Percentiles rank a stretch among this genome's conserved stretches.
Evolutionary conservation across 2,329 filamentous ascomycete species (phyloP).

Genomic region (Madurella fahalii): DNA sequence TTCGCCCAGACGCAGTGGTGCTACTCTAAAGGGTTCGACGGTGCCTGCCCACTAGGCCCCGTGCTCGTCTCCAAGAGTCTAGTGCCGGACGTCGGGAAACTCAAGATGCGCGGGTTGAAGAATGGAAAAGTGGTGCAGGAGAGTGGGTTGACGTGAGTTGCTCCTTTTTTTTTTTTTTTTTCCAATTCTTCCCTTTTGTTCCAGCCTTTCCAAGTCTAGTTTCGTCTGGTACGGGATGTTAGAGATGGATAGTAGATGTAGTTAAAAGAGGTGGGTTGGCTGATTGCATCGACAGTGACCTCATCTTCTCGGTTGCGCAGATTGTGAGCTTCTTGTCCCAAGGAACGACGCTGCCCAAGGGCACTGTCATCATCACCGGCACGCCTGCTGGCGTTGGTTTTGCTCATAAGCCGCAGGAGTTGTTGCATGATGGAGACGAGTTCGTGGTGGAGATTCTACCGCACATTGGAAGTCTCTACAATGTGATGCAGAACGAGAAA

Average conservation of each 20-base stretch:
- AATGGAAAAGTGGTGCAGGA: constrained; percentile 51
- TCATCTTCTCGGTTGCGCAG: constrained; percentile 50
- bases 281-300: constrained; percentile 36
- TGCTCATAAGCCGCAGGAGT: constrained; percentile 35
- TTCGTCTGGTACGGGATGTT: too few species aligned
- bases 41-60: constrained; percentile 51
- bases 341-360: constrained; percentile 39
- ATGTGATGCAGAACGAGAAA: constrained; percentile 36
- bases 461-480: constrained; percentile 42
- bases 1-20: constrained; percentile 52
- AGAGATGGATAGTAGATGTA: too few species aligned
- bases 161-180: constrained; percentile 18
- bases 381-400: constrained; percentile 41
- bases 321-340: constrained; percentile 42
- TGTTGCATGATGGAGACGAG: constrained; percentile 38
- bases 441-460: constrained; percentile 41
- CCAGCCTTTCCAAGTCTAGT: too few species aligned
- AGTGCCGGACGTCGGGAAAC: constrained; percentile 39
- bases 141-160: constrained; percentile 27
- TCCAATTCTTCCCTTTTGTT: not conserved
- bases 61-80: constrained; percentile 43
- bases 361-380: constrained; percentile 42
- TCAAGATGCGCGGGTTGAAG: constrained; percentile 42
- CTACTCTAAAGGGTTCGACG: constrained; percentile 58
- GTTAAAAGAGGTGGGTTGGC: not conserved